A percentile compares a stretch with the other conserved stretches of the same genome.
phyloP scores from a whole-genome alignment of 352 stramenopile species.

The Phytophthora sojae region DNA sequence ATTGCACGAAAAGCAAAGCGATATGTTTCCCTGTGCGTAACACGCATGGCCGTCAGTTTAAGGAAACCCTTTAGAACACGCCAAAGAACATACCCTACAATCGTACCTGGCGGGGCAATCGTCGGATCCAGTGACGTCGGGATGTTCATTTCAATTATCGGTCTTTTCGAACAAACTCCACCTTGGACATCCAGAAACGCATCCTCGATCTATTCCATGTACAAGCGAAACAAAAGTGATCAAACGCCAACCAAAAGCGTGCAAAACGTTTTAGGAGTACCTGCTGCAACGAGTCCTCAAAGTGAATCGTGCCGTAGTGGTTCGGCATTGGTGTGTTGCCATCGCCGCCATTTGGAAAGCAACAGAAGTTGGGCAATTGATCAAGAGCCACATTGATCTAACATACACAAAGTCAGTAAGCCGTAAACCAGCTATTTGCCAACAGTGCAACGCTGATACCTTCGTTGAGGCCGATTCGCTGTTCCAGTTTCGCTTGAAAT shows the following conservation, averaged over 20 bases:
- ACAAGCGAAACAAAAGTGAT: background rate
- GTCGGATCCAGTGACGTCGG: conserved; percentile 86
- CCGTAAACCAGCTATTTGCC: background rate
- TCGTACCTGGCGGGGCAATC: conserved; percentile 71
- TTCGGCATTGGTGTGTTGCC: conserved; percentile 72
- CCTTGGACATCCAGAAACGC: conserved; percentile 86
- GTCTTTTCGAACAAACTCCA: conserved; percentile 70
- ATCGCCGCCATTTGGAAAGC: conserved; percentile 70
- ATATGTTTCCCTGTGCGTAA: conserved; percentile 80
- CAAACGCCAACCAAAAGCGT: background rate
- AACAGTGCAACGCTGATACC: conserved; percentile 29
- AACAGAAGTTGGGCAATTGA: conserved; percentile 85
- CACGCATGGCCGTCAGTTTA: background rate
- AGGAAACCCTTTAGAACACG: too few species aligned
- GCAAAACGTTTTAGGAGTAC: conserved; percentile 20
- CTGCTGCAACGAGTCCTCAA: conserved; percentile 80
- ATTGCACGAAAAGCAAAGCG: conserved; percentile 92
- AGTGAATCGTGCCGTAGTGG: conserved; percentile 91
- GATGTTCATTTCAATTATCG: conserved; percentile 93
- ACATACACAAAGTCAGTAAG: background rate
- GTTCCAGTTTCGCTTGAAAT: conserved; percentile 86
- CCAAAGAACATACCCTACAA: background rate
- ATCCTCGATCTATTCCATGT: conserved; percentile 81
- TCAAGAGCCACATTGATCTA: conserved; percentile 93
- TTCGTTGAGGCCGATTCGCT: conserved; percentile 85